Evolutionary conservation across 257 asterid genomes (phyloP).

Genomic region (Cruciata laevipes): DNA sequence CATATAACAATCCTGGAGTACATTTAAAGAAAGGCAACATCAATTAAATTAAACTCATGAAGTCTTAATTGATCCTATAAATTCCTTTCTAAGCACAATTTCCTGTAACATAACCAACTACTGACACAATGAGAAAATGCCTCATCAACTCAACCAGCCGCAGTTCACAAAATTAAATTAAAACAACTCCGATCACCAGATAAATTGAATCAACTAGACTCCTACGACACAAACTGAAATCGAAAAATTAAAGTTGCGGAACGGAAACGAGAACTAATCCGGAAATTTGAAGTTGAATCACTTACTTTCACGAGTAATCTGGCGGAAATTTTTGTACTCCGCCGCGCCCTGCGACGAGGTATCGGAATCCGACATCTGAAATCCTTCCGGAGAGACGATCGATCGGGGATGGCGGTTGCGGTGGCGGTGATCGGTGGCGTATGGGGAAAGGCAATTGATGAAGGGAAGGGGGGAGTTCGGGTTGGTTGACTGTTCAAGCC

Average conservation of each 20-base stretch:
- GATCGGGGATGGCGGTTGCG: slow-evolving; percentile 19
- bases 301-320: slow-evolving; percentile 58
- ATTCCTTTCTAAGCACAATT: neutral
- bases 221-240: neutral
- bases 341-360: slow-evolving; percentile 54
- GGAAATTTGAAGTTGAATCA: neutral
- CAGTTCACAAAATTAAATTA: slow-evolving; percentile 4
- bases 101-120: neutral
- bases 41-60: neutral
- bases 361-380: slow-evolving; percentile 53
- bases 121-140: neutral
- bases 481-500: slow-evolving; percentile 31
- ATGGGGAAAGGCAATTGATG: slow-evolving; percentile 7
- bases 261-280: neutral
- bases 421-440: slow-evolving; percentile 20
- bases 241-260: neutral
- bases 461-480: neutral
- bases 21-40: slow-evolving; percentile 14
- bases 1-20: slow-evolving; percentile 69
- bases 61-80: neutral
- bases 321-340: slow-evolving; percentile 46
- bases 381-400: neutral
- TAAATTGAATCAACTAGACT: neutral
- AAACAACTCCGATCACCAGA: slow-evolving; percentile 2
- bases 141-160: neutral